phyloP scores from a whole-genome alignment of 768 basidiomycete species.

The Termitomyces sp. region DNA sequence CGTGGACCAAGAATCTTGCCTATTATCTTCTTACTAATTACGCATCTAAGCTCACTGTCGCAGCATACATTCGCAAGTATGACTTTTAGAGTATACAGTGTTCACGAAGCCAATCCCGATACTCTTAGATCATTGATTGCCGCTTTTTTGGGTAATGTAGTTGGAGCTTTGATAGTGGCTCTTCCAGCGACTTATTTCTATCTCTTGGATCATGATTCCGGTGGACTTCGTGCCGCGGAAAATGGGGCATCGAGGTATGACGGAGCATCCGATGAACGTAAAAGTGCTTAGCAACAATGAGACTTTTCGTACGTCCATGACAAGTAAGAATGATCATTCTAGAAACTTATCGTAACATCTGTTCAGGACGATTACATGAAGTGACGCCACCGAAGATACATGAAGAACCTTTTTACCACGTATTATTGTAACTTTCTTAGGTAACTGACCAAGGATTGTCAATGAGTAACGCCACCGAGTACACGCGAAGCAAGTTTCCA shows the following conservation, averaged over 20 bases:
- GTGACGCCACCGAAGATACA: too few relatives aligned
- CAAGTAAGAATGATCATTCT: background rate
- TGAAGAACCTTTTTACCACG: background rate
- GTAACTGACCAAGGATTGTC: too few relatives aligned
- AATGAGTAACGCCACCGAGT: too few relatives aligned
- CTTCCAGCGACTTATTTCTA: constrained; percentile 63
- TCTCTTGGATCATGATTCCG: constrained; percentile 42
- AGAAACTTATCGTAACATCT: background rate
- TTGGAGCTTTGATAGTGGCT: constrained; percentile 60
- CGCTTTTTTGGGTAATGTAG: constrained; percentile 57
- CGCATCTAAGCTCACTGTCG: constrained; percentile 37
- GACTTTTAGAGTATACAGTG: constrained; percentile 12
- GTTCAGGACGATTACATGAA: background rate
- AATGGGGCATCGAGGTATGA: constrained; percentile 14
- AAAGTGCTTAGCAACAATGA: background rate
- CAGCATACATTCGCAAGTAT: constrained; percentile 62
- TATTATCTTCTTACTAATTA: background rate
- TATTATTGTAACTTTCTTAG: too few relatives aligned
- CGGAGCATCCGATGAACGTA: background rate
- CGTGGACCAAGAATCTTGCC: constrained; percentile 15
- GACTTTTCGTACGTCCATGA: background rate
- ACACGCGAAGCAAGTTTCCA: too few relatives aligned
- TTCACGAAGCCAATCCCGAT: background rate
- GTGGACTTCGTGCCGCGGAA: constrained; percentile 34
- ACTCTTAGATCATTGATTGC: constrained; percentile 52